Percentiles rank a stretch among this genome's conserved stretches.
These are phyloP conservation scores for Wickerhamomyces hampshirensis DNA, from an alignment of 805 yeast species.

Conservation along the genomic window DNA sequence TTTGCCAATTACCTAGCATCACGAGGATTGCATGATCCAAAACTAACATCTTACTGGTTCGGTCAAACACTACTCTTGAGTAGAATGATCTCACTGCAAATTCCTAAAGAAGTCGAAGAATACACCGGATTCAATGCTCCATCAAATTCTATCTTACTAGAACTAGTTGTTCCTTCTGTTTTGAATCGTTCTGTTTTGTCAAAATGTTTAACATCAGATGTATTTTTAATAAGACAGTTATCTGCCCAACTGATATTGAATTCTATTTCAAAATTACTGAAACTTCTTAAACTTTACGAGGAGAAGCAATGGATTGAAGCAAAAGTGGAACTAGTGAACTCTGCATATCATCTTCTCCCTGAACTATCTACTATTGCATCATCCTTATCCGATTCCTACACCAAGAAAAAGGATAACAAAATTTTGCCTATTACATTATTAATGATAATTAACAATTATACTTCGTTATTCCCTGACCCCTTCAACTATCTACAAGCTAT, in stretches of 20 bases:
- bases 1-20: slow-evolving; percentile 56
- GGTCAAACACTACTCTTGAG: slow-evolving; percentile 62
- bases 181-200: slow-evolving; percentile 52
- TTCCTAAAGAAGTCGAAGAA: slow-evolving; percentile 39
- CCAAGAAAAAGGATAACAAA: slow-evolving; percentile 33
- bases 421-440: slow-evolving; percentile 45
- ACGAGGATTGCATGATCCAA: slow-evolving; percentile 75
- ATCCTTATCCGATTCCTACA: slow-evolving; percentile 37
- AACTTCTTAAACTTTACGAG: slow-evolving; percentile 32
- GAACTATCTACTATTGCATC: slow-evolving; percentile 41
- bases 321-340: slow-evolving; percentile 29
- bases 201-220: slow-evolving; percentile 50
- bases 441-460: slow-evolving; percentile 37
- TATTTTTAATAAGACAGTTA: slow-evolving; percentile 54
- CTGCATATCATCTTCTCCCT: slow-evolving; percentile 39
- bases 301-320: slow-evolving; percentile 37
- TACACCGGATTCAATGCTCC: slow-evolving; percentile 29
- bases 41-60: slow-evolving; percentile 76
- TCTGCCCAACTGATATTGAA: slow-evolving; percentile 55
- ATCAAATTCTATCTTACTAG: slow-evolving; percentile 36
- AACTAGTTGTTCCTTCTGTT: slow-evolving; percentile 60
- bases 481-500: slow-evolving; percentile 26
- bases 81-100: slow-evolving; percentile 50
- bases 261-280: slow-evolving; percentile 48
- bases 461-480: slow-evolving; percentile 32